Conservation (phyloP, 2,329 filamentous ascomycete species). For the Pyricularia grisea region DNA sequence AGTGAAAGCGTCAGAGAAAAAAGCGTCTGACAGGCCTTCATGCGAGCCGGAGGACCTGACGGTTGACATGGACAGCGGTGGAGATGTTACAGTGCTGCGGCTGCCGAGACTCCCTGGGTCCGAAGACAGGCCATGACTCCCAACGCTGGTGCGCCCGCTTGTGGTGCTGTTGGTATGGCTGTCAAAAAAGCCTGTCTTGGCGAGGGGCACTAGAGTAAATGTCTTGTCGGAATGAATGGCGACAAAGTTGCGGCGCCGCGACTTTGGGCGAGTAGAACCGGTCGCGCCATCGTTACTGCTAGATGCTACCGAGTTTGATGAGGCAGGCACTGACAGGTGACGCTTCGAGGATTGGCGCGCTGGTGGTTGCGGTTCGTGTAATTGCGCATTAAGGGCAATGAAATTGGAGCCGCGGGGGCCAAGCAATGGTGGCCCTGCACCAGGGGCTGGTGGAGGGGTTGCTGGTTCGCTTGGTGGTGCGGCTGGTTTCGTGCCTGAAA, state of each 20-base stretch:
- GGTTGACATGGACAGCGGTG: conserved; percentile 28
- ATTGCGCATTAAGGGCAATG: conserved; percentile 26
- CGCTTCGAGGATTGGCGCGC: conserved; percentile 2
- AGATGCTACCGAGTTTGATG: conserved; percentile 3
- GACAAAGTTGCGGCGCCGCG: conserved; percentile 35
- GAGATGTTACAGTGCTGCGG: conserved; percentile 28
- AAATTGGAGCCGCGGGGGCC: conserved; percentile 20
- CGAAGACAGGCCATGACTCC: neutral
- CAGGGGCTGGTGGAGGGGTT: conserved; percentile 16
- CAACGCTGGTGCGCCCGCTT: conserved; percentile 11
- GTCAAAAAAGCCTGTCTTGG: conserved; percentile 10
- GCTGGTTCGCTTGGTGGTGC: conserved; percentile 16
- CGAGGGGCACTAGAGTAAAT: conserved; percentile 38
- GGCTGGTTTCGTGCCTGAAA: conserved; percentile 36
- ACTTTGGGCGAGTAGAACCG: conserved; percentile 19
- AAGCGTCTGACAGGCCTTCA: conserved; percentile 29
- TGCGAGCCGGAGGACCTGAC: conserved; percentile 37
- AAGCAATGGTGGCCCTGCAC: neutral
- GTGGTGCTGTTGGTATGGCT: conserved; percentile 9
- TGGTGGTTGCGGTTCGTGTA: conserved; percentile 10
- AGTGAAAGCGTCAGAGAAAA: conserved; percentile 31
- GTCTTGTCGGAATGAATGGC: conserved; percentile 48
- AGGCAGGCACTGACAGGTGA: conserved; percentile 6
- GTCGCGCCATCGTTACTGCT: neutral
- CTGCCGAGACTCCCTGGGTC: neutral